A percentile compares a stretch with the other conserved stretches of the same genome.
Conservation (phyloP, 1,284 basidiomycete species). For the Sporisorium reilianum region DNA sequence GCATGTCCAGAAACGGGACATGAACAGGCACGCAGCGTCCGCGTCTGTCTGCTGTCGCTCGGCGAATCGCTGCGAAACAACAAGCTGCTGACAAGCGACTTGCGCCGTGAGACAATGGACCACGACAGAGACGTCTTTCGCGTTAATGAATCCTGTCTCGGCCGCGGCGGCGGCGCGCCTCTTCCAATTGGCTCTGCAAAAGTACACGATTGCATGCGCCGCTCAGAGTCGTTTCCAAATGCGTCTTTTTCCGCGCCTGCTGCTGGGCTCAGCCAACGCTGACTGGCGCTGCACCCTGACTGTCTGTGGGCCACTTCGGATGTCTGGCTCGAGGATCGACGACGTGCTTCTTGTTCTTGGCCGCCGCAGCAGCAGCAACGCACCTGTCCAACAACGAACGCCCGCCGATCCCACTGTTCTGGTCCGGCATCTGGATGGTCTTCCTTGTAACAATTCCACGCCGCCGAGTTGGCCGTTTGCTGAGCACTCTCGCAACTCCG, state of each 20-base stretch:
- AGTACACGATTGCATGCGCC: neutral
- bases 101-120: slow-evolving; percentile 7
- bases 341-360: slow-evolving; percentile 17
- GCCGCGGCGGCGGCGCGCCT: neutral
- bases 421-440: neutral
- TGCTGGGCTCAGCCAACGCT: slow-evolving; percentile 5
- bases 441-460: neutral
- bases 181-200: neutral
- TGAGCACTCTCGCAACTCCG: neutral
- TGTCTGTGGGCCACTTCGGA: no score
- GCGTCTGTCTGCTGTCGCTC: neutral
- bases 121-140: slow-evolving; percentile 17
- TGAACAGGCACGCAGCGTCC: slow-evolving; percentile 4
- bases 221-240: slow-evolving; percentile 39
- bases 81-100: slow-evolving; percentile 6
- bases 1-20: neutral
- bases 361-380: no score
- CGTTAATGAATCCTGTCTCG: slow-evolving; percentile 12
- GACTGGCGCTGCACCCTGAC: slow-evolving; percentile 15
- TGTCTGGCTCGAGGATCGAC: slow-evolving; percentile 21
- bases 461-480: slow-evolving; percentile 6
- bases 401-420: slow-evolving; percentile 4
- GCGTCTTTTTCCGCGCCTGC: slow-evolving; percentile 16
- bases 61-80: slow-evolving; percentile 1
- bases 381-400: neutral